Percentiles rank a stretch among this genome's conserved stretches.
Evolutionary conservation across 768 basidiomycete species (phyloP).

Genomic region (Rhodosporidiobolus odoratus): DNA sequence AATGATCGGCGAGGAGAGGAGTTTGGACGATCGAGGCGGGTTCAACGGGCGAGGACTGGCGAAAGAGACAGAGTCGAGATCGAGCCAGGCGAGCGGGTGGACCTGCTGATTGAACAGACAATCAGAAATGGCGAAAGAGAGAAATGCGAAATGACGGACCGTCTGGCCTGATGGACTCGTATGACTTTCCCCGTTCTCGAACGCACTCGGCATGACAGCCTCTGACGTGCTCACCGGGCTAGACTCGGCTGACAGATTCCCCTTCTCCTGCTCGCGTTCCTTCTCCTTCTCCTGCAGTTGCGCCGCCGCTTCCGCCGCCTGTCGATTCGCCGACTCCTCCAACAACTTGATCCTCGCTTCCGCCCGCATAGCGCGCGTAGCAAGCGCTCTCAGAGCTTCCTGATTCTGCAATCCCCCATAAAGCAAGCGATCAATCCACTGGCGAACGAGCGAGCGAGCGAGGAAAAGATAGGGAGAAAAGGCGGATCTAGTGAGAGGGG

Average conservation of each 20-base stretch:
- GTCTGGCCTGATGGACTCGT: neutral
- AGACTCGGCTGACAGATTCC: too few species aligned
- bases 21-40: neutral
- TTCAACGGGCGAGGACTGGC: slow-evolving; percentile 2
- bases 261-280: too few species aligned
- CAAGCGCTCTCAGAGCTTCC: slow-evolving; percentile 31
- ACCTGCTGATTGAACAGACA: neutral
- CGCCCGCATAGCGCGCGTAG: slow-evolving; percentile 27
- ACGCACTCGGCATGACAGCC: too few species aligned
- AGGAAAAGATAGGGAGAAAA: neutral
- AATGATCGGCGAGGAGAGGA: neutral
- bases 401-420: slow-evolving; percentile 21
- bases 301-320: neutral
- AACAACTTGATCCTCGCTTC: slow-evolving; percentile 31
- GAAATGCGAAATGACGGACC: neutral
- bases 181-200: too few species aligned
- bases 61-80: slow-evolving; percentile 35
- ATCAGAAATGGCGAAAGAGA: neutral
- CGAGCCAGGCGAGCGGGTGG: slow-evolving; percentile 35
- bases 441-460: neutral
- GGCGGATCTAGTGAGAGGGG: too few species aligned
- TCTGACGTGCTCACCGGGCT: too few species aligned
- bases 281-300: neutral
- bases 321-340: slow-evolving; percentile 6
- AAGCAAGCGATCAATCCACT: neutral